These are phyloP conservation scores for Kodamaea fukazawae DNA, from an alignment of 805 yeast species.

Conservation along the genomic window DNA sequence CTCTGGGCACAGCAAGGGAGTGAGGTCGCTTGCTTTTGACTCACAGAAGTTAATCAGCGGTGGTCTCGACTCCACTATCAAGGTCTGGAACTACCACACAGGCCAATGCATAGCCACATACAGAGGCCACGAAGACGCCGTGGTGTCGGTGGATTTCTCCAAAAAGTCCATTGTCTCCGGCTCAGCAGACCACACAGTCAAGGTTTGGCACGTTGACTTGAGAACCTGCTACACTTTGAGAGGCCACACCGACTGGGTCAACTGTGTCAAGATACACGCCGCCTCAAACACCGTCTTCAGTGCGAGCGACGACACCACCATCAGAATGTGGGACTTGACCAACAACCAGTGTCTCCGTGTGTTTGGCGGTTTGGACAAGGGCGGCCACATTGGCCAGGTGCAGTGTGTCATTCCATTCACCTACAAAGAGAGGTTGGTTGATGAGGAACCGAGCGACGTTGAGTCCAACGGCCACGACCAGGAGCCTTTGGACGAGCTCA, in stretches of 20 bases:
- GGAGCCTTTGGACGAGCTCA: slow-evolving; percentile 10
- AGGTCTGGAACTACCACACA: slow-evolving; percentile 93
- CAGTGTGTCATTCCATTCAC: slow-evolving; percentile 87
- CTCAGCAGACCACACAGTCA: slow-evolving; percentile 86
- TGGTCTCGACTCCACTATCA: slow-evolving; percentile 84
- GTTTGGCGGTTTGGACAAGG: slow-evolving; percentile 69
- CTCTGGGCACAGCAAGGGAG: slow-evolving; percentile 86
- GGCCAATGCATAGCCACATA: slow-evolving; percentile 94
- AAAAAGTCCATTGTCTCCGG: slow-evolving; percentile 87
- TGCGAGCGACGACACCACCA: slow-evolving; percentile 89
- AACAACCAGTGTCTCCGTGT: slow-evolving; percentile 76
- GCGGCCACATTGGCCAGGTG: slow-evolving; percentile 92
- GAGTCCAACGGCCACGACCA: background rate
- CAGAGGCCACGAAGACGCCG: slow-evolving; percentile 87
- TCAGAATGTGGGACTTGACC: slow-evolving; percentile 90
- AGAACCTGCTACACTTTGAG: slow-evolving; percentile 89
- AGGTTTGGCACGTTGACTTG: slow-evolving; percentile 95
- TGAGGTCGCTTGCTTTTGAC: slow-evolving; percentile 81
- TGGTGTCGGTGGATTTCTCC: slow-evolving; percentile 77
- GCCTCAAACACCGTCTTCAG: slow-evolving; percentile 76
- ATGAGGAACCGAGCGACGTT: slow-evolving; percentile 26
- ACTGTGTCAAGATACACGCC: slow-evolving; percentile 82
- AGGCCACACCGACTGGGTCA: slow-evolving; percentile 93
- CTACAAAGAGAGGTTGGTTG: slow-evolving; percentile 56
- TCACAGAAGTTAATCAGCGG: slow-evolving; percentile 88